Conservation (phyloP, 805 yeast species). For the Candida oleophila region DNA sequence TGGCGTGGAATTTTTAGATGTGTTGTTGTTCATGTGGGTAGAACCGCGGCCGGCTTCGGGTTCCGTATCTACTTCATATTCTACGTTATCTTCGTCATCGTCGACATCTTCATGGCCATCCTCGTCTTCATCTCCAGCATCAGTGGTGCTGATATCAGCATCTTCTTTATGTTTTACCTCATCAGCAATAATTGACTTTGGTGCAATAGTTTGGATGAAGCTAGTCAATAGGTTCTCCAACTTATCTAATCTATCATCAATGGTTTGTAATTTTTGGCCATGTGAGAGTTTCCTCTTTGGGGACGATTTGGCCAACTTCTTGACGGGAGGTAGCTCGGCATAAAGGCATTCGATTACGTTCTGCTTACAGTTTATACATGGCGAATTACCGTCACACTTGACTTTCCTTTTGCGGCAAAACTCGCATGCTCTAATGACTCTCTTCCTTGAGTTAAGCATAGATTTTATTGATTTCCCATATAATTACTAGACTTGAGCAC, state of each 20-base stretch:
- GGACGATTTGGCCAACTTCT: background rate
- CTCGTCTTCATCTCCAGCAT: constrained; percentile 1
- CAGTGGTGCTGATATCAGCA: background rate
- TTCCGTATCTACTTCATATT: background rate
- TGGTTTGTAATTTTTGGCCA: background rate
- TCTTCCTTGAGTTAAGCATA: constrained; percentile 9
- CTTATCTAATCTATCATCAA: constrained; percentile 1
- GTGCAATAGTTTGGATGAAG: background rate
- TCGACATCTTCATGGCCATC: background rate
- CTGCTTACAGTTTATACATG: constrained; percentile 28
- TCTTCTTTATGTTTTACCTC: background rate
- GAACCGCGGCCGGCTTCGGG: too few species aligned
- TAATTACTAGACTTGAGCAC: too few species aligned
- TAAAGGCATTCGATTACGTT: constrained; percentile 29
- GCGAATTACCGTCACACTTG: constrained; percentile 30
- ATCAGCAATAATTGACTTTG: background rate
- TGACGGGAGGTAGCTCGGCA: constrained; percentile 11
- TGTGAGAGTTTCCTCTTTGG: background rate
- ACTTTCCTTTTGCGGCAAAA: constrained; percentile 32
- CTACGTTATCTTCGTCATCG: constrained; percentile 1
- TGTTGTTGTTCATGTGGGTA: background rate
- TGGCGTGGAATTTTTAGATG: background rate
- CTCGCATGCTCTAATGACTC: constrained; percentile 43
- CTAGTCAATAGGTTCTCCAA: constrained; percentile 1
- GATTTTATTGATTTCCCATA: too few species aligned